Base-by-base conservation (phyloP, 192 early-diverging fungal genomes). In the Mortierella claussenii region DNA sequence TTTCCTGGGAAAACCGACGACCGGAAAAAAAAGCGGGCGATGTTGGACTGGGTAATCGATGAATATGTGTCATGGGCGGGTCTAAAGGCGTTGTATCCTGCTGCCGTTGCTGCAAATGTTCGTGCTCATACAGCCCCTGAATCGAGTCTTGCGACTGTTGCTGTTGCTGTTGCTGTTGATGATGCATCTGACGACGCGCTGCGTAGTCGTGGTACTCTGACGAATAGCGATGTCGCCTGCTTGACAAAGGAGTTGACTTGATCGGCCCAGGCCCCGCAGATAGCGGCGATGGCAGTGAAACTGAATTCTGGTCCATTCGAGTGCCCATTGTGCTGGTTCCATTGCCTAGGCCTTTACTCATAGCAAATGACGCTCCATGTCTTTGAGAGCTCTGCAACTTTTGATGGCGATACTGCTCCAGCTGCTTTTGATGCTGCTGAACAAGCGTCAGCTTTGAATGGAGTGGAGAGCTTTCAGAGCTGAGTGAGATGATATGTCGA, bases 211-310 rank as follows among this genome's bases (percentile, higher is more conserved):
- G 28, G 37, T 76, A 76, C 43, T 67, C 73, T 0, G 64, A 46
- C 2, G 45, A 30, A 50, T 50, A 36, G 15, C 73, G 63, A 61
- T 76, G 58, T 44, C 53, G 57, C 30, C 65, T 37, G 21, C 26
- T 40, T 27, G 58, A 60, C 15, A 68, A 23, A 3, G 56, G 24
- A 11, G 43, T 36, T 46, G 59, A 56, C 37, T 62, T 66, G 46
- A 76, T 76, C 0, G 73, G 73, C 37, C 73, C 73, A 56, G 73
- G 53, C 24, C 64, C 65, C 26, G 73, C 52, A 2, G 64, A 76
- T 18, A 67, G 53, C 0, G 63, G 63, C 2, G 63, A 76, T 15
- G 53, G 51, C 20, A 56, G 31, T 23, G 63, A 65, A 23, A 6
- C 23, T 7, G 24, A 28, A 30, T 56, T 45, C 33, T 48, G 52